Evolutionary conservation across 1,139 yeast species (phyloP), one percentile per base, ranked within the genome.

Genomic region (Candida smagusa): DNA sequence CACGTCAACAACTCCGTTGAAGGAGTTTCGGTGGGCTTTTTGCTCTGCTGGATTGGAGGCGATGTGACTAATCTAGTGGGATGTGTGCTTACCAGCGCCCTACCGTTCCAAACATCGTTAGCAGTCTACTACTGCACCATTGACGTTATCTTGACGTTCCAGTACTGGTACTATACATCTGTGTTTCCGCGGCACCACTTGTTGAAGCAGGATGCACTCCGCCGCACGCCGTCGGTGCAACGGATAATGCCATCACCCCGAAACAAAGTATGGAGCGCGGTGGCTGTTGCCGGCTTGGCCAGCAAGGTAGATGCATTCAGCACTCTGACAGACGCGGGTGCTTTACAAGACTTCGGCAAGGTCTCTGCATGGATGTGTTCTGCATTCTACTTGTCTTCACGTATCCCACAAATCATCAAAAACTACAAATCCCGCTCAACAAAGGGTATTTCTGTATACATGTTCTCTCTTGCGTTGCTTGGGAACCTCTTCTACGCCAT

Each of bases 351-450:
- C 9, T 27, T 47, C 2, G 53, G 53, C n/a, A 40, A 89, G 61
- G 59, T 77, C 29, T 87, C 87, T 58, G 97, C 97, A 11, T 90
- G 96, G 87, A 61, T 87, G 37, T 88, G 96, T 63, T 96, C 97
- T 1, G 61, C 70, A 1, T 70, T 90, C 35, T 90, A 90, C 59
- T 63, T 90, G 46, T 95, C 95, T 2, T 87, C 96, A 11, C 68
- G 97, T 48, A 62, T 88, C 21, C 97, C 97, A 0, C 97, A 90
- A 63, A 86, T 90, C 40, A 9, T 58, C 31, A 58, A 65, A 33
- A 68, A 68, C 45, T 58, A 49, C 41, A 41, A 36, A 2, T 45
- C 48, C 30, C 56, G 59, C 33, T 59, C 70, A 11, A 67, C 73
- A 3, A 45, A 56, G 27, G 74, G 74, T 0, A 55, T 68, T 4